phyloP scores from a whole-genome alignment of 495 filamentous ascomycete species.

The Pseudevernia furfuracea region DNA sequence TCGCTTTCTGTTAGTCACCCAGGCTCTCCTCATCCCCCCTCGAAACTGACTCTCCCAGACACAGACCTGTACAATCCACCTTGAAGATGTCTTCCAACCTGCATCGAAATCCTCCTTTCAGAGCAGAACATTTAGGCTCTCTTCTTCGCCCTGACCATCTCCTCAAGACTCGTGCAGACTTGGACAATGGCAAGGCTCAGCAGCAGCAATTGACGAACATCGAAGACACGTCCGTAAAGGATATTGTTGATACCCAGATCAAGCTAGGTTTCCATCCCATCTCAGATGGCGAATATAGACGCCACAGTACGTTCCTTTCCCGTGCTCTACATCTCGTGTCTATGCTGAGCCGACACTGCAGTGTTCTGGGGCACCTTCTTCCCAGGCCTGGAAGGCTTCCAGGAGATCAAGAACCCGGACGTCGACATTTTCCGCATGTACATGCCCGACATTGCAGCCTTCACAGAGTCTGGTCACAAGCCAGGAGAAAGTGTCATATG shows the following conservation, averaged over 20 bases:
- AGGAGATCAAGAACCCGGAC: conserved; percentile 51
- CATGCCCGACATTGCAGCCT: conserved; percentile 71
- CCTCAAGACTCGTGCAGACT: conserved; percentile 52
- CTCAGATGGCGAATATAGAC: conserved; percentile 69
- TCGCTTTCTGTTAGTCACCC: not conserved
- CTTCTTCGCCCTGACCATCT: conserved; percentile 66
- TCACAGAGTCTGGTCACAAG: conserved; percentile 62
- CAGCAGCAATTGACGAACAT: conserved; percentile 37
- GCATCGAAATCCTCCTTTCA: conserved; percentile 62
- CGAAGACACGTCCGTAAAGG: conserved; percentile 60
- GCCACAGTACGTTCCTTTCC: conserved; percentile 42
- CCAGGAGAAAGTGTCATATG: conserved; percentile 68
- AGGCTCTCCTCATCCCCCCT: not conserved
- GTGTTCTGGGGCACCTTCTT: conserved; percentile 71
- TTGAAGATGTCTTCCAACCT: conserved; percentile 7
- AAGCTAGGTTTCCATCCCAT: conserved; percentile 61
- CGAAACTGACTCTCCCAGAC: conserved; percentile 1
- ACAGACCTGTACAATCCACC: conserved; percentile 7
- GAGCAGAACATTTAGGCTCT: conserved; percentile 78
- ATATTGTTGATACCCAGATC: conserved; percentile 57
- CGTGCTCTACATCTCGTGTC: not conserved
- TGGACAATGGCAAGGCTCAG: conserved; percentile 43
- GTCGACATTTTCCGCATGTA: conserved; percentile 61
- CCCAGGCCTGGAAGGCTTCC: conserved; percentile 64
- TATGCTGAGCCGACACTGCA: conserved; percentile 18